Percentiles rank a stretch among this genome's conserved stretches.
These are phyloP conservation scores for Aphanoascus verrucosus DNA, from an alignment of 2,329 filamentous ascomycete species.

Conservation along the genomic window DNA sequence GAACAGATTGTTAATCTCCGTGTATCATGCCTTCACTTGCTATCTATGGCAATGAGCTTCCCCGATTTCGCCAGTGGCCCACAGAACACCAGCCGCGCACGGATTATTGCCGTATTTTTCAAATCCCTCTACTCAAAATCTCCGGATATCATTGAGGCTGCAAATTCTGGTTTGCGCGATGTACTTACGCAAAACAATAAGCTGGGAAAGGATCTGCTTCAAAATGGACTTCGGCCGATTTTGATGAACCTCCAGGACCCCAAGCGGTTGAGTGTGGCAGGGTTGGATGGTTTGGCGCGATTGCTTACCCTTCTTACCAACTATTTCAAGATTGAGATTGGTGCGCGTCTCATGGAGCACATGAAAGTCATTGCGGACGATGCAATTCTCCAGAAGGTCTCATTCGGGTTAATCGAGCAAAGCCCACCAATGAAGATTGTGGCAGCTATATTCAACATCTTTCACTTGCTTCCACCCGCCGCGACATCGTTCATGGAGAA, in stretches of 20 bases:
- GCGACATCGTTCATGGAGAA: conserved; percentile 85
- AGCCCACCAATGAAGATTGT: conserved; percentile 89
- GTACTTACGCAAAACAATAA: conserved; percentile 84
- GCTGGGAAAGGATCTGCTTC: conserved; percentile 85
- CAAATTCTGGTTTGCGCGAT: conserved; percentile 78
- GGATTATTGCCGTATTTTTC: conserved; percentile 93
- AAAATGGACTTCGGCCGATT: conserved; percentile 89
- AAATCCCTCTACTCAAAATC: conserved; percentile 93
- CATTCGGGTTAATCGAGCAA: conserved; percentile 90
- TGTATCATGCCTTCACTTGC: conserved; percentile 82
- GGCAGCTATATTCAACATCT: conserved; percentile 89
- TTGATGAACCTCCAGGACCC: conserved; percentile 91
- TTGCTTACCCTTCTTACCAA: conserved; percentile 86
- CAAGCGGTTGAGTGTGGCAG: conserved; percentile 76
- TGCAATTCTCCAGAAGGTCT: conserved; percentile 70
- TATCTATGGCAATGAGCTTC: conserved; percentile 88
- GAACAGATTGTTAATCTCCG: conserved; percentile 85
- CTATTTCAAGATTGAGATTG: conserved; percentile 99
- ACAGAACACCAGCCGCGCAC: conserved; percentile 50
- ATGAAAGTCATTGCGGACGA: conserved; percentile 83
- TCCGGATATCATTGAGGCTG: conserved; percentile 81
- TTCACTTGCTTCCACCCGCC: conserved; percentile 83
- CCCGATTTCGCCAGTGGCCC: conserved; percentile 76
- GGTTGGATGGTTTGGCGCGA: conserved; percentile 80
- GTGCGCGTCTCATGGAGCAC: conserved; percentile 82